A percentile compares a stretch with the other conserved stretches of the same genome.
phyloP scores from a whole-genome alignment of 1,284 basidiomycete genomes.

The Cyathus pygmaeus region DNA sequence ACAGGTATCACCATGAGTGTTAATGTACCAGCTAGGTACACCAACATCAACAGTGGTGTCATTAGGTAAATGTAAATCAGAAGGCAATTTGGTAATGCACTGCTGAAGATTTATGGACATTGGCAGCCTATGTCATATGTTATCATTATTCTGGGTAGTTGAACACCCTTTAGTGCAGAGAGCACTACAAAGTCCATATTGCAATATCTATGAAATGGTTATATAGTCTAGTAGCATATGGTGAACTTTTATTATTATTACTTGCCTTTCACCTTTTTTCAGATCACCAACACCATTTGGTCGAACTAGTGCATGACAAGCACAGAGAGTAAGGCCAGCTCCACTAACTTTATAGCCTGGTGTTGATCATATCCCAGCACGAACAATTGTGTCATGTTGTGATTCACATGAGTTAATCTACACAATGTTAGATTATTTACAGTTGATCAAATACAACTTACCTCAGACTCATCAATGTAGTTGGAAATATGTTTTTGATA shows the following conservation, averaged over 20 bases:
- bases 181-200: constrained; percentile 45
- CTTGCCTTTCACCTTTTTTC: constrained; percentile 34
- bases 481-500: not conserved
- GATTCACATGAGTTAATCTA: no score
- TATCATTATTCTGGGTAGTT: constrained; percentile 15
- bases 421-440: not conserved
- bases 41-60: no score
- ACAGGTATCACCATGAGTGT: no score
- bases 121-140: constrained; percentile 47
- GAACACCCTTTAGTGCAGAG: constrained; percentile 15
- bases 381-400: no score
- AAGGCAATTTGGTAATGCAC: constrained; percentile 6
- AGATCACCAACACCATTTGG: constrained; percentile 29
- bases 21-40: no score
- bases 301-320: constrained; percentile 1
- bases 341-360: no score
- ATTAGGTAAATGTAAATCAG: no score
- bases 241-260: not conserved
- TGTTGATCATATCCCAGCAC: no score
- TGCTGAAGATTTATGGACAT: constrained; percentile 32
- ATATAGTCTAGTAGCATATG: not conserved
- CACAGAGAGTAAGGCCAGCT: no score
- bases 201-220: constrained; percentile 29
- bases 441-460: not conserved
- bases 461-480: not conserved